phyloP scores from a whole-genome alignment of 2,329 filamentous ascomycete genomes.

The Amphichorda felina region DNA sequence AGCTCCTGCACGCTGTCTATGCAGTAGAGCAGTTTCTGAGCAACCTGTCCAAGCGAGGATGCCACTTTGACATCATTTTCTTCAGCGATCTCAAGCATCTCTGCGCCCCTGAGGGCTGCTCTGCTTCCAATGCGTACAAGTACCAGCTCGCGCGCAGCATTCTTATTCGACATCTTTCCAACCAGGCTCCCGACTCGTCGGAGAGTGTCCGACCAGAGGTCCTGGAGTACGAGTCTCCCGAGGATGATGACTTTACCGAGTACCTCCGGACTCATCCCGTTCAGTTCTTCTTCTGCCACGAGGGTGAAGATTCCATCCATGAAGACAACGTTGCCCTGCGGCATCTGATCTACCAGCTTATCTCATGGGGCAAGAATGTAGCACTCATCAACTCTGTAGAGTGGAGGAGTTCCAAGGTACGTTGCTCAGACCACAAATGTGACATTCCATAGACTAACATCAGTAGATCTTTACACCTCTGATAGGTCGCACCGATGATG shows the following conservation, averaged over 20 bases:
- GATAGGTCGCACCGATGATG: not conserved
- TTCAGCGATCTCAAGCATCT: conserved; percentile 44
- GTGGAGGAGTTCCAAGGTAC: conserved; percentile 51
- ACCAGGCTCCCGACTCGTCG: not conserved
- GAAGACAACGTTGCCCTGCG: conserved; percentile 2
- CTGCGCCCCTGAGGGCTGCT: conserved; percentile 34
- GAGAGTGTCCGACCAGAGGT: conserved; percentile 16
- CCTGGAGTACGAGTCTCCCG: conserved; percentile 30
- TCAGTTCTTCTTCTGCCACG: conserved; percentile 59
- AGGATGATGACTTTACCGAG: conserved; percentile 34
- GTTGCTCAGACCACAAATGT: not conserved
- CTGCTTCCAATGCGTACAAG: conserved; percentile 21
- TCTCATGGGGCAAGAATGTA: conserved; percentile 44
- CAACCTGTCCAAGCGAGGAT: conserved; percentile 48
- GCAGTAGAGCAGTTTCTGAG: conserved; percentile 54
- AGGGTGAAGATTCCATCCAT: conserved; percentile 30
- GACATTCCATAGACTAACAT: not conserved
- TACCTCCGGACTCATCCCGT: conserved; percentile 43
- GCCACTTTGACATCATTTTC: conserved; percentile 61
- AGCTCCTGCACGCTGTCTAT: conserved; percentile 60
- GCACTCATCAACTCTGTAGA: conserved; percentile 52
- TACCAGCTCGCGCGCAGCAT: conserved; percentile 51
- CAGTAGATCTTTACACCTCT: conserved; percentile 3
- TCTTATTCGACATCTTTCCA: conserved; percentile 49
- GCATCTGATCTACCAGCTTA: conserved; percentile 40